A percentile compares a stretch with the other conserved stretches of the same genome.
These are phyloP conservation scores for Xerocomellus amylosporus DNA, from an alignment of 768 basidiomycete genomes.

Conservation along the genomic window DNA sequence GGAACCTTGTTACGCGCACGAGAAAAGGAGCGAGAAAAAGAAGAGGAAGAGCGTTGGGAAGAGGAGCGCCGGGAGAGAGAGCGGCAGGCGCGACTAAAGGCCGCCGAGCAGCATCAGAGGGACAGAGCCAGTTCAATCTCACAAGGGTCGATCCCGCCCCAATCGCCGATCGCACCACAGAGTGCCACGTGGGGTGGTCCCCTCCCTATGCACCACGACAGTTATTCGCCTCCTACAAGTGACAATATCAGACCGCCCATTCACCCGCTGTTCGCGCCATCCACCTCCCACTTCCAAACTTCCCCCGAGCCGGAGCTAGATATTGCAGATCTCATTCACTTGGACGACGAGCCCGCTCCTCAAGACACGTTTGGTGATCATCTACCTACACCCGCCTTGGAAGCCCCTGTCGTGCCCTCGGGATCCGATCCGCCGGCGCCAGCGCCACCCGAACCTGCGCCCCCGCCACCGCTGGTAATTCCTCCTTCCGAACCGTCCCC, in stretches of 20 bases:
- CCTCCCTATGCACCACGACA: conserved; percentile 42
- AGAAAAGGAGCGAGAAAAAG: conserved; percentile 59
- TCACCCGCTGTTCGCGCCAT: conserved; percentile 36
- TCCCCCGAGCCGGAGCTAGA: conserved; percentile 62
- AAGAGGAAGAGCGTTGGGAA: conserved; percentile 61
- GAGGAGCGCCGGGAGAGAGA: conserved; percentile 67
- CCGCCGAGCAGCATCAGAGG: conserved; percentile 40
- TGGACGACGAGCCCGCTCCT: conserved; percentile 57
- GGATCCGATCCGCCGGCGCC: conserved; percentile 7
- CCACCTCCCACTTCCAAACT: conserved; percentile 39
- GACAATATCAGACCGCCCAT: conserved; percentile 28
- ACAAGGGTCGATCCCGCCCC: conserved; percentile 62
- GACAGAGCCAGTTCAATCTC: conserved; percentile 50
- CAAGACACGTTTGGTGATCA: conserved; percentile 34
- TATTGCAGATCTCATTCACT: conserved; percentile 72
- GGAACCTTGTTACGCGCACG: conserved; percentile 36
- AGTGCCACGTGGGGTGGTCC: conserved; percentile 60
- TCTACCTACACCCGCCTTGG: conserved; percentile 15
- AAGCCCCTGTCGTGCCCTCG: conserved; percentile 7
- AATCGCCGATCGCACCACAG: conserved; percentile 56
- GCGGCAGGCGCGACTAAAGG: conserved; percentile 57
- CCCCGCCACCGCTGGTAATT: conserved; percentile 41
- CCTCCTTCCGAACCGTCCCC: conserved; percentile 37
- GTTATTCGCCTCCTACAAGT: conserved; percentile 25
- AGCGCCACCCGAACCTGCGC: conserved; percentile 15